Percentiles rank a stretch among this genome's conserved stretches.
Conservation (phyloP, 345 rosid species). For the Gossypium bickii region DNA sequence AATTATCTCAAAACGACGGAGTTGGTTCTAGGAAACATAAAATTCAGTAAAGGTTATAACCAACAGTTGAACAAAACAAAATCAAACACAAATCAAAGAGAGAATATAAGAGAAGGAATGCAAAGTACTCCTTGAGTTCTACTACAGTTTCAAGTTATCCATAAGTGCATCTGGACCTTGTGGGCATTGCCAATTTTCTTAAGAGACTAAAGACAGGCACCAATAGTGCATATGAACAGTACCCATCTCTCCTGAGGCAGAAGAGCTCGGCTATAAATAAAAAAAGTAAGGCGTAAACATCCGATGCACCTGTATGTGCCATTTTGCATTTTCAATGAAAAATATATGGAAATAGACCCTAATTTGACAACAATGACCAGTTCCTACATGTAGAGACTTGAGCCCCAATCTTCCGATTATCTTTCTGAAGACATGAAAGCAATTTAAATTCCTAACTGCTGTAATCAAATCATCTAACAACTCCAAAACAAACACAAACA, state of each 20-base stretch:
- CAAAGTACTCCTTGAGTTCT: background rate
- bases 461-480: background rate
- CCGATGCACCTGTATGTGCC: background rate
- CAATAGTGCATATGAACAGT: background rate
- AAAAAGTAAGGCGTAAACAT: background rate
- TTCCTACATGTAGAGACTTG: background rate
- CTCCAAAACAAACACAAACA: background rate
- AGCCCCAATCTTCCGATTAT: background rate
- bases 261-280: background rate
- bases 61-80: background rate
- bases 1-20: background rate
- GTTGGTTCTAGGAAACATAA: background rate
- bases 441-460: background rate
- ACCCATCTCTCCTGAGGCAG: background rate
- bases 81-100: background rate
- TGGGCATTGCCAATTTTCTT: too few species aligned
- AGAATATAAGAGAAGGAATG: background rate
- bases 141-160: background rate
- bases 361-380: background rate
- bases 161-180: background rate
- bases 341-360: background rate
- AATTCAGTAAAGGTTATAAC: background rate
- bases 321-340: background rate
- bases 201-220: too few species aligned
- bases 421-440: background rate